Base-by-base conservation (phyloP, 2,329 filamentous ascomycete genomes). In the Aspergillus sp. region DNA sequence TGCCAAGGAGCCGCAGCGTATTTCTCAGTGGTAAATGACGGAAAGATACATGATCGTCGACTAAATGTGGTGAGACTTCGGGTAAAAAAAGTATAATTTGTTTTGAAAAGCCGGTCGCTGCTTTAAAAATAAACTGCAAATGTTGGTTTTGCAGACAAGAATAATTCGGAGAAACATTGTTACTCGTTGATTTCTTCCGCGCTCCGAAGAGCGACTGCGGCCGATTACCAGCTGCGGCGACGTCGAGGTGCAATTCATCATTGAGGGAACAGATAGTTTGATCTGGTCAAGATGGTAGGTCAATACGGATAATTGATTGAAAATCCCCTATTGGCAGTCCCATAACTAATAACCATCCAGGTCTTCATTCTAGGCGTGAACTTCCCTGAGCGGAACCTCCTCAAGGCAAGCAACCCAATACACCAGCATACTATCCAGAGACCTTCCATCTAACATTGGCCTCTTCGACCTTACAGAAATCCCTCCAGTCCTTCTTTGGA, bases 351-450 rank as follows among this genome's bases (percentile, higher is more conserved):
- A 26, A 12, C 4, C 12, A 37, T 33, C 30, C 41, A 89, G 88
- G 86, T 90, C 61, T 88, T 93, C 74, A 84, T 97, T 60, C 77
- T 91, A 62, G 88, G 88, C 59, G 76, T 88, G 74, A 90, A 86
- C 74, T 96, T 97, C 74, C 74, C 81, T 57, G 90, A 95, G 72
- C 72, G 75, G 60, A 84, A 85, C 68, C 80, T 96, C 62, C 85
- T 97, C 65, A 86, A 86, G 76, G 89, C 88, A 81, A 66, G 71
- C 44, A 40, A 42, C 40, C 36, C 34, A 39, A 33, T 30, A 36
- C 12, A 32, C 35, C 43, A 41, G 37, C 36, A 28, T 34, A 27
- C 39, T 37, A 49, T 39, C 39, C 27, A 12, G 29, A 19, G 12
- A 37, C 26, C 37, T 36, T 6, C 37, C 30, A 40, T 10, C 52